A percentile compares a stretch with the other conserved stretches of the same genome.
Conservation (phyloP, 352 stramenopile genomes). For the Phytophthora colocasiae region DNA sequence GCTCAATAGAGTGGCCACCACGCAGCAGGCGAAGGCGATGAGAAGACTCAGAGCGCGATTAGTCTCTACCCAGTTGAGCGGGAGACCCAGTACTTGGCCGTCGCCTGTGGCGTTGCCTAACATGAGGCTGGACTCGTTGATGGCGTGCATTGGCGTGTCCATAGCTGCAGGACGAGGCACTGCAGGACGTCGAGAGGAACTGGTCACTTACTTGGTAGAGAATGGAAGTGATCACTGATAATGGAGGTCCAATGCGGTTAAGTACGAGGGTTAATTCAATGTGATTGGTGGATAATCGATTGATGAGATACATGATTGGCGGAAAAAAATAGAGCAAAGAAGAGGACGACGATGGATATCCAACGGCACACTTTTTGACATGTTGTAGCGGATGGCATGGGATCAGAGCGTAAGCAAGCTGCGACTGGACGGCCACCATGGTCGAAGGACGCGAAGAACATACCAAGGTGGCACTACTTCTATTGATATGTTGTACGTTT, state of each 20-base stretch:
- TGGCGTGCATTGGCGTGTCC: conserved; percentile 40
- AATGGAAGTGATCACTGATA: conserved; percentile 24
- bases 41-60: conserved; percentile 60
- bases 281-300: conserved; percentile 20
- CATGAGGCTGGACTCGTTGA: conserved; percentile 76
- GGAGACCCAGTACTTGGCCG: conserved; percentile 60
- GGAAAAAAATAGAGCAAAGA: conserved; percentile 10
- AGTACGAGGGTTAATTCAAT: conserved; percentile 1
- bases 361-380: conserved; percentile 8
- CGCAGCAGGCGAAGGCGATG: conserved; percentile 65
- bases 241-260: background rate
- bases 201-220: conserved; percentile 16
- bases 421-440: background rate
- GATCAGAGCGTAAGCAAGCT: background rate
- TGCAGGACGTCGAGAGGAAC: background rate
- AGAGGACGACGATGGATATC: conserved; percentile 21
- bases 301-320: too few species aligned
- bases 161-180: conserved; percentile 8
- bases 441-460: background rate
- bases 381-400: background rate
- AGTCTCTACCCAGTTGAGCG: conserved; percentile 79
- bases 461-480: too few species aligned
- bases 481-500: too few species aligned
- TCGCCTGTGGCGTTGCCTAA: conserved; percentile 75
- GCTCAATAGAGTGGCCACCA: conserved; percentile 65